These are phyloP conservation scores for Canavalia ensiformis DNA, from an alignment of 306 rosid species.

Conservation along the genomic window DNA sequence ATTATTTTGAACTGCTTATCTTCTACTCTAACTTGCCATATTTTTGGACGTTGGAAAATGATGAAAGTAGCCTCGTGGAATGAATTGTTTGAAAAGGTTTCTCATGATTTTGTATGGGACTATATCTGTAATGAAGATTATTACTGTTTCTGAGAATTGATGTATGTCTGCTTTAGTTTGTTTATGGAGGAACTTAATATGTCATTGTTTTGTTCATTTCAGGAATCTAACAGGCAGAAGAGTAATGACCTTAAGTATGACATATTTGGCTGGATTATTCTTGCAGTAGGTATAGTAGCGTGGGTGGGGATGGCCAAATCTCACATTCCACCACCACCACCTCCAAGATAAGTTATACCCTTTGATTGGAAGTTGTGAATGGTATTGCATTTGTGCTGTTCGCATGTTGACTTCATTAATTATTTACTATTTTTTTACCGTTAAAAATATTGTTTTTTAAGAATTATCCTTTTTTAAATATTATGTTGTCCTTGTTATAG, in stretches of 20 bases:
- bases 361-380: conserved; percentile 37
- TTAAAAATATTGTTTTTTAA: conserved; percentile 18
- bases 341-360: conserved; percentile 60
- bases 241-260: conserved; percentile 79
- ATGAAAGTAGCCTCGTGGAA: neutral
- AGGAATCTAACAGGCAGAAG: conserved; percentile 72
- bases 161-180: neutral
- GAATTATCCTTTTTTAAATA: neutral
- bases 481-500: neutral
- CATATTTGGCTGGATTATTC: conserved; percentile 84
- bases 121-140: conserved; percentile 7
- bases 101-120: neutral
- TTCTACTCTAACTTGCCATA: conserved; percentile 30
- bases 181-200: conserved; percentile 22
- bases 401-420: conserved; percentile 37
- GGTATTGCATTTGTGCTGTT: conserved; percentile 42
- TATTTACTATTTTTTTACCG: neutral
- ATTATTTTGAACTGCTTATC: neutral
- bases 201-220: conserved; percentile 38
- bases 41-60: conserved; percentile 7
- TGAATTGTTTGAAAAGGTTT: conserved; percentile 31
- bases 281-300: conserved; percentile 74
- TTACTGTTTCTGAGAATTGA: neutral
- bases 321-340: conserved; percentile 68
- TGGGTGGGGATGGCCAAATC: conserved; percentile 87